Evolutionary conservation across 768 basidiomycete species (phyloP).

Genomic region (Suillus plorans): DNA sequence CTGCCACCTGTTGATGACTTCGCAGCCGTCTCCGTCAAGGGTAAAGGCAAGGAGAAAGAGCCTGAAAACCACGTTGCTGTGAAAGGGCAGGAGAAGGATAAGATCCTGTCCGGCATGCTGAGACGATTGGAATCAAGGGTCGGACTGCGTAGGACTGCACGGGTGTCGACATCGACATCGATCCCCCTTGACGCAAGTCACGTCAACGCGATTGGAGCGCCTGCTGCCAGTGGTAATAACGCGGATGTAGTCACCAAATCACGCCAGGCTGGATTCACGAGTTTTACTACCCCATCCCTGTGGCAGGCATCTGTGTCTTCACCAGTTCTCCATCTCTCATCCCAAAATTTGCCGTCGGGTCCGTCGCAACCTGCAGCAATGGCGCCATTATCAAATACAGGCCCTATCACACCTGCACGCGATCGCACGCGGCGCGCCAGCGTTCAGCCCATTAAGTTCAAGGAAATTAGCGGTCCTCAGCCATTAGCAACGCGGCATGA

Average conservation of each 20-base stretch:
- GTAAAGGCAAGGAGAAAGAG: slow-evolving; percentile 40
- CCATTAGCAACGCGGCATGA: slow-evolving; percentile 36
- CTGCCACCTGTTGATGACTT: slow-evolving; percentile 40
- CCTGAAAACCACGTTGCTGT: slow-evolving; percentile 30
- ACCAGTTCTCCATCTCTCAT: slow-evolving; percentile 66
- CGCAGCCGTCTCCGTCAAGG: slow-evolving; percentile 44
- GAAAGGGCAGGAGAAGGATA: slow-evolving; percentile 34
- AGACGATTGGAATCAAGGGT: slow-evolving; percentile 50
- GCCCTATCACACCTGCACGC: slow-evolving; percentile 46
- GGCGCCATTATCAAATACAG: slow-evolving; percentile 46
- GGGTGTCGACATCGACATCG: slow-evolving; percentile 39
- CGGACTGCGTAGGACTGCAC: slow-evolving; percentile 46
- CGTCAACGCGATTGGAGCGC: slow-evolving; percentile 21
- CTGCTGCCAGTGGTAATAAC: slow-evolving; percentile 21
- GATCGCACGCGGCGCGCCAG: slow-evolving; percentile 44
- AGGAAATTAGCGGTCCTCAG: slow-evolving; percentile 42
- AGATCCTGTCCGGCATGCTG: slow-evolving; percentile 46
- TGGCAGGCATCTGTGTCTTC: slow-evolving; percentile 74
- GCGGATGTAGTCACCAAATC: slow-evolving; percentile 37
- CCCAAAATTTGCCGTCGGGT: slow-evolving; percentile 54
- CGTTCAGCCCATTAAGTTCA: slow-evolving; percentile 27
- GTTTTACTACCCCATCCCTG: slow-evolving; percentile 65
- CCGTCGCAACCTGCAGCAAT: slow-evolving; percentile 48
- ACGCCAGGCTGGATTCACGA: slow-evolving; percentile 53
- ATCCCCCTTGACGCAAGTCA: slow-evolving; percentile 32